A percentile compares a stretch with the other conserved stretches of the same genome.
Evolutionary conservation across 2,329 filamentous ascomycete species (phyloP).

Genomic region (Lachnum nothofagi): DNA sequence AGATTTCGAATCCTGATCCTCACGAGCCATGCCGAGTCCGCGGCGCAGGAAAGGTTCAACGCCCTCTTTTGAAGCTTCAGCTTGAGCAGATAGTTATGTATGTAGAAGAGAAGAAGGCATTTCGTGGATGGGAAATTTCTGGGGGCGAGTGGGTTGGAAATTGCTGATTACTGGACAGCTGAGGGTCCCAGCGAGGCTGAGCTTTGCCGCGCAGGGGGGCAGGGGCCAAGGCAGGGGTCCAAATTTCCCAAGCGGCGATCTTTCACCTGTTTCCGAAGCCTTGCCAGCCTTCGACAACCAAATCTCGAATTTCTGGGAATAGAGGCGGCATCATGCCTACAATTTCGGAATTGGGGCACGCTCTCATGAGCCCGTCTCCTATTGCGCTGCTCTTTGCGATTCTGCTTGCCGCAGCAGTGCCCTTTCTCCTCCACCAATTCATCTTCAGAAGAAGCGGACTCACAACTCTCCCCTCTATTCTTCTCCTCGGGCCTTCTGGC

Average conservation of each 20-base stretch:
- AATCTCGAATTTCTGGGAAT: background rate
- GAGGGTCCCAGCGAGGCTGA: constrained; percentile 14
- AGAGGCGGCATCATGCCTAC: constrained; percentile 17
- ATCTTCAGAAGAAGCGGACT: constrained; percentile 63
- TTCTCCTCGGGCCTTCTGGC: constrained; percentile 75
- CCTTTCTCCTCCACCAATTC: constrained; percentile 70
- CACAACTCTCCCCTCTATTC: constrained; percentile 66
- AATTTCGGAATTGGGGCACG: constrained; percentile 40
- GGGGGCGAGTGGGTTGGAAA: background rate
- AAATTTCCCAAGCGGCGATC: too few relatives aligned
- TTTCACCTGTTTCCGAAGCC: background rate
- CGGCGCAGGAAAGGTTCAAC: background rate
- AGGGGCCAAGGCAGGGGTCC: too few relatives aligned
- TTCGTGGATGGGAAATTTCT: background rate
- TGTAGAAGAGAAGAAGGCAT: too few relatives aligned
- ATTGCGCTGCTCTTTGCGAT: constrained; percentile 63
- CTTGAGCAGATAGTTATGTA: background rate
- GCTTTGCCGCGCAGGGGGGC: background rate
- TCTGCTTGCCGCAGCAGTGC: constrained; percentile 65
- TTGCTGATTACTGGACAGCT: constrained; percentile 2
- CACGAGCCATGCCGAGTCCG: constrained; percentile 21
- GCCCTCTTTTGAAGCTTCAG: background rate
- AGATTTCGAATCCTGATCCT: constrained; percentile 15
- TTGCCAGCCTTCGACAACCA: background rate
- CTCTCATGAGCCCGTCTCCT: constrained; percentile 54